These are phyloP conservation scores for Quercus aquifolioides DNA, from an alignment of 306 rosid species.

Conservation along the genomic window DNA sequence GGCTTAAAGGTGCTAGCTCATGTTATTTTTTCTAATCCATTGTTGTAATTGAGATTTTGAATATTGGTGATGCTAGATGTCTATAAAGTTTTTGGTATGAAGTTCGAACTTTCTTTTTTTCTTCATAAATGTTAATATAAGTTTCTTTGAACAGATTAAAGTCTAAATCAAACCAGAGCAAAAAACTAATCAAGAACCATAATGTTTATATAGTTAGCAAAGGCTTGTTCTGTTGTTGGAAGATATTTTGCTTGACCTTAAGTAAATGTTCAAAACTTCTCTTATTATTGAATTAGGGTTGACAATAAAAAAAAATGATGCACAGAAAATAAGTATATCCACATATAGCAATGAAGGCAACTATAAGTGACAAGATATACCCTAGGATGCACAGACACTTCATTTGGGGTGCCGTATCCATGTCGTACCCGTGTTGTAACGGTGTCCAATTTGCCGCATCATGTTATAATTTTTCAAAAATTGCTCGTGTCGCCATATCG, in stretches of 20 bases:
- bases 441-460: no score
- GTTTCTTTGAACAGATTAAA: not conserved
- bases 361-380: no score
- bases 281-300: not conserved
- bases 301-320: not conserved
- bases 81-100: not conserved
- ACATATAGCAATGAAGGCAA: not conserved
- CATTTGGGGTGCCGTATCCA: no score
- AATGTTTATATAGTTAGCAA: not conserved
- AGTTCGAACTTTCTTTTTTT: not conserved
- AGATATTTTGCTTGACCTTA: not conserved
- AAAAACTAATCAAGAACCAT: not conserved
- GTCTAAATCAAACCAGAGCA: not conserved
- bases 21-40: slow-evolving; percentile 6
- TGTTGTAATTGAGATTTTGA: slow-evolving; percentile 8
- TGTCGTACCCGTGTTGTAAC: no score
- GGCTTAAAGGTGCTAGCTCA: slow-evolving; percentile 69
- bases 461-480: no score
- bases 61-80: slow-evolving; percentile 16
- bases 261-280: not conserved
- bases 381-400: no score
- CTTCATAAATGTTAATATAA: not conserved
- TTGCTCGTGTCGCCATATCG: no score
- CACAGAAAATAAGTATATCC: not conserved
- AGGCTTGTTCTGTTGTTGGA: not conserved